Conservation (phyloP, 495 filamentous ascomycete species). For the Penicillium riverlandense region DNA sequence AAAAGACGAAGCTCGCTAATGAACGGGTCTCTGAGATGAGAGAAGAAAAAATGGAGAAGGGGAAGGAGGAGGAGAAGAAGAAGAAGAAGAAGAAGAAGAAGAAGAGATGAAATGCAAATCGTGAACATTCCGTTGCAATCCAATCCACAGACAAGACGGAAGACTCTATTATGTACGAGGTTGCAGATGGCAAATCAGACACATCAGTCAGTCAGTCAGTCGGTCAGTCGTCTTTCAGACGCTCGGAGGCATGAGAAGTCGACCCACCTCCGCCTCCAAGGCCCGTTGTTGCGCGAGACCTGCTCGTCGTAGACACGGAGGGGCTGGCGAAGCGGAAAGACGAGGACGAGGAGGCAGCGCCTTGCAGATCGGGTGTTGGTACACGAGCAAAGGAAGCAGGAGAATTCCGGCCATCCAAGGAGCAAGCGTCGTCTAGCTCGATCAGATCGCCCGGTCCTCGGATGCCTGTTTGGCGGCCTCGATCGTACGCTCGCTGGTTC, state of each 20-base stretch:
- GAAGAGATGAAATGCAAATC: neutral
- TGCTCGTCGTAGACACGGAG: constrained; percentile 30
- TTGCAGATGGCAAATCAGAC: constrained; percentile 7
- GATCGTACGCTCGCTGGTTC: constrained; percentile 20
- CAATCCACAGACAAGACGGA: constrained; percentile 6
- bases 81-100: constrained; percentile 11
- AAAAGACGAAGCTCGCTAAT: constrained; percentile 16
- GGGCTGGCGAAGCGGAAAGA: constrained; percentile 18
- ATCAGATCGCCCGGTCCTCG: constrained; percentile 66
- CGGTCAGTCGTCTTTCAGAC: constrained; percentile 9
- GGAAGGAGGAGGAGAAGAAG: constrained; percentile 2
- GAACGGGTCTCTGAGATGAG: neutral
- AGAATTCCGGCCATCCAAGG: constrained; percentile 18
- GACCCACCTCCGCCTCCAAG: constrained; percentile 5
- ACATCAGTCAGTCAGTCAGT: constrained; percentile 29
- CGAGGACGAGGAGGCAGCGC: constrained; percentile 14
- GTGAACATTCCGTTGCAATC: neutral
- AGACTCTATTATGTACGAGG: constrained; percentile 22
- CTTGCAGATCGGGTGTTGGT: constrained; percentile 14
- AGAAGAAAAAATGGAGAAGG: constrained; percentile 1
- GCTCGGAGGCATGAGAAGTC: constrained; percentile 1
- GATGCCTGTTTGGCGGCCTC: constrained; percentile 27
- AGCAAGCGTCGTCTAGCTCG: constrained; percentile 63
- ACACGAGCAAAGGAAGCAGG: constrained; percentile 13
- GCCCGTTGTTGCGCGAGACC: constrained; percentile 25